Evolutionary conservation across 768 basidiomycete species (phyloP).

Genomic region (Suillus fuscotomentosus): DNA sequence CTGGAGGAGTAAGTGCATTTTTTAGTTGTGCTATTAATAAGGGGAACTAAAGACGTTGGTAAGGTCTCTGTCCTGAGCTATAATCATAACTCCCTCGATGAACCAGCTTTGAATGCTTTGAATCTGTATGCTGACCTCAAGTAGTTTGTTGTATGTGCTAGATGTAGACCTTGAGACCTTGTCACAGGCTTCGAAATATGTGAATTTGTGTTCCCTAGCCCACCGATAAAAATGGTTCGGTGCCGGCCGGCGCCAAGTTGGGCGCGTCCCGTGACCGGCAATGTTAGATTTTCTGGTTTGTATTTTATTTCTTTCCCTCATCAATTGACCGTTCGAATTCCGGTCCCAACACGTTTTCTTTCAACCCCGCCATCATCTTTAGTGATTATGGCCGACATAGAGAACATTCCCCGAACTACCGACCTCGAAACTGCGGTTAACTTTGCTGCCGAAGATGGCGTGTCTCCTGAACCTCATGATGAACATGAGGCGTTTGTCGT

Average conservation of each 20-base stretch:
- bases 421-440: slow-evolving; percentile 22
- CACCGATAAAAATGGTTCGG: slow-evolving; percentile 5
- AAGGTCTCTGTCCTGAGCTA: slow-evolving; percentile 82
- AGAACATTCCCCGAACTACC: slow-evolving; percentile 19
- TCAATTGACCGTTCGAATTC: slow-evolving; percentile 9
- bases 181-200: neutral
- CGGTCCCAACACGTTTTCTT: slow-evolving; percentile 4
- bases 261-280: slow-evolving; percentile 13
- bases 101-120: slow-evolving; percentile 74
- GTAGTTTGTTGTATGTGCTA: slow-evolving; percentile 13
- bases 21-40: neutral
- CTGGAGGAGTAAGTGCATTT: slow-evolving; percentile 61
- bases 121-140: slow-evolving; percentile 57
- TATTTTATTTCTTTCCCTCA: slow-evolving; percentile 12
- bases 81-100: slow-evolving; percentile 75
- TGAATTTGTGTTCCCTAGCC: neutral
- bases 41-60: neutral
- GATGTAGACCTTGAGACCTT: slow-evolving; percentile 1
- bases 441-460: slow-evolving; percentile 18
- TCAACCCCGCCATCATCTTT: slow-evolving; percentile 16
- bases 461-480: slow-evolving; percentile 25
- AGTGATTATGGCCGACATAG: slow-evolving; percentile 38
- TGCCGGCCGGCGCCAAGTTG: slow-evolving; percentile 5
- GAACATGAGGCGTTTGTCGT: slow-evolving; percentile 40
- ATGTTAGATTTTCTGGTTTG: slow-evolving; percentile 11